Evolutionary conservation across 73 alveolate genomes (phyloP).

Genomic region (Paramecium biaurelia): DNA sequence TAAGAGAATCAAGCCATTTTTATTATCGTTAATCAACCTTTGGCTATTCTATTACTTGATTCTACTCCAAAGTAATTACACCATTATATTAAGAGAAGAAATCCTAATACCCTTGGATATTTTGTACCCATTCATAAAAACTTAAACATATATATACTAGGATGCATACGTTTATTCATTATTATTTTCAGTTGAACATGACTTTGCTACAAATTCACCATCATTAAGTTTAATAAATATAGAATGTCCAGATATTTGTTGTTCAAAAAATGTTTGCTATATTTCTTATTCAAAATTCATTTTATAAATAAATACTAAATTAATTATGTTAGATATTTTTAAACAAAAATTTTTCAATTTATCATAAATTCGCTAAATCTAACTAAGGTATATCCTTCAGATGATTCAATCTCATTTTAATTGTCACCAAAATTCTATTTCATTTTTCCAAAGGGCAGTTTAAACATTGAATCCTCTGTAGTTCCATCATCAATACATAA

Average conservation of each 20-base stretch:
- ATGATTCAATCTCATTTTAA: too few relatives aligned
- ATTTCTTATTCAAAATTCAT: background rate
- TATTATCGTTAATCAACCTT: background rate
- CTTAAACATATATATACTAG: background rate
- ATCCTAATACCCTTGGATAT: background rate
- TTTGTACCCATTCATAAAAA: constrained; percentile 10
- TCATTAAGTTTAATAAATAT: background rate
- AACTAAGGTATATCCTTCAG: too few relatives aligned
- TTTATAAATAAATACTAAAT: background rate
- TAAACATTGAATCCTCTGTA: too few relatives aligned
- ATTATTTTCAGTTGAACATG: background rate
- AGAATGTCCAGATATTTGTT: constrained; percentile 33
- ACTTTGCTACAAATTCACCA: background rate
- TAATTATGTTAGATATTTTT: background rate
- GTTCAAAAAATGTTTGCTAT: background rate
- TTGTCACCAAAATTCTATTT: too few relatives aligned
- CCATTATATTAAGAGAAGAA: constrained; percentile 8
- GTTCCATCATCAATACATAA: too few relatives aligned
- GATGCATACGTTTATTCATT: background rate
- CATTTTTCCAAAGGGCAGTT: too few relatives aligned
- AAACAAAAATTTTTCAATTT: too few relatives aligned
- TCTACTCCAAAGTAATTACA: background rate
- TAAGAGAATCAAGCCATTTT: background rate
- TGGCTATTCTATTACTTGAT: background rate
- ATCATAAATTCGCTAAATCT: too few relatives aligned